Base-by-base conservation (phyloP, 1,139 yeast species). In the Protomyces inundatus region DNA sequence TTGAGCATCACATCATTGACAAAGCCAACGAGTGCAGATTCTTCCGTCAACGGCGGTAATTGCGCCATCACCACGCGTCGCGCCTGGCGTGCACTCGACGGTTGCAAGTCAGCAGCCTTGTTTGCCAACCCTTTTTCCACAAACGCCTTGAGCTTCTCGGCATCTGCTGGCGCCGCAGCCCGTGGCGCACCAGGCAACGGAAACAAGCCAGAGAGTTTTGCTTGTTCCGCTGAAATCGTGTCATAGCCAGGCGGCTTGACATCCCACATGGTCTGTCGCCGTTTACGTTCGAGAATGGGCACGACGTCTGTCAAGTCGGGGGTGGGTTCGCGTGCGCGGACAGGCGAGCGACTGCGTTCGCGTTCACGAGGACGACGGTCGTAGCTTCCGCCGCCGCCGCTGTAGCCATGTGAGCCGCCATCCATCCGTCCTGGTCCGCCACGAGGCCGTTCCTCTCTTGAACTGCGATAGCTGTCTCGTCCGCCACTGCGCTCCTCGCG, bases 121-220 rank as follows among this genome's bases (percentile, higher is more conserved):
- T 54, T 57, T 33, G 60, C 64, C 33, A 61, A 39, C 9, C 65
- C 66, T 82, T 79, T 55, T 36, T 65, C 73, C 5, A 81, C 77
- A 12, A 79, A 74, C 1, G 84, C 85, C 69, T 82, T 84, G 40
- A 84, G 71, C 67, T 81, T 81, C 4, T 84, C 80, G 54, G 79
- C 79, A 70, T 84, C 86, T 54, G 83, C 79, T 51, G 68, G 70
- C 35, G 56, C 62, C 14, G 70, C 67, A 35, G 82, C 83, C 68
- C 77, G 79, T 0, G 87, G 84, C 60, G 82, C 81, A 2, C 93
- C 93, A 0, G 95, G 95, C 34, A 84, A 77, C 0, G 93, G 90
- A 70, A 89, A 90, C 3, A 88, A 74, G 0, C 97, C 97, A 0
- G 91, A 84, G 30, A 88, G 77, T 71, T 90, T 90, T 4, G 96